Base-by-base conservation (phyloP, 2,329 filamentous ascomycete species). In the Elsinoe australis region DNA sequence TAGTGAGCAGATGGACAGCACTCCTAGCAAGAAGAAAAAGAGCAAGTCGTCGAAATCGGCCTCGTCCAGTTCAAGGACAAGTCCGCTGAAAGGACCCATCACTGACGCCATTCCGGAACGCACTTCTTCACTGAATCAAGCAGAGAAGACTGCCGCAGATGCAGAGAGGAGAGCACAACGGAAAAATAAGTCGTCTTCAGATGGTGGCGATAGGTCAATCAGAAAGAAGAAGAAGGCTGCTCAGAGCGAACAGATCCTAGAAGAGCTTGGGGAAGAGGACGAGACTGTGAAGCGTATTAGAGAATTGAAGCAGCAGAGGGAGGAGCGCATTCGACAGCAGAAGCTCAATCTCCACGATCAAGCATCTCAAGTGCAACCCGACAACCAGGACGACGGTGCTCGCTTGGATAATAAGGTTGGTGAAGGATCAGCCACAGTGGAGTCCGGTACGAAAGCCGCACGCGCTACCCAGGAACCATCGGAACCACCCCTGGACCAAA, bases 201-300 rank as follows among this genome's bases (percentile, higher is more conserved):
- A 44, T 12, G 19, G n/a, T 15, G 39, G 39, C 9, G n/a, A n/a
- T n/a, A n/a, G n/a, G n/a, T 49, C 24, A 59, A 28, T 49, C 17
- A 38, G 48, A 22, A 18, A 36, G 50, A 58, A 63, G 59, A 60
- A 59, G 35, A 60, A 60, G 34, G 57, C 59, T 2, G 46, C 51
- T 12, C 32, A 44, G 12, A 46, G 32, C 5, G 47, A 54, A 32
- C 42, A 51, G 18, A 33, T 51, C 15, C 49, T 51, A 3, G 60
- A 58, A 14, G 63, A 64, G 42, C 53, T 66, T 35, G 63, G 61
- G 15, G 62, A 68, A 45, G 60, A 66, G 35, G 63, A 66, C 41
- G 74, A 78, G 21, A 76, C 77, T 32, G 77, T 80, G 5, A 75
- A 73, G 28, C 72, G 72, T 49, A 81, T 81, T 44, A 70, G 72